These are phyloP conservation scores for Oenanthe sinensis DNA, from an alignment of 129 eudicot species.

Conservation along the genomic window DNA sequence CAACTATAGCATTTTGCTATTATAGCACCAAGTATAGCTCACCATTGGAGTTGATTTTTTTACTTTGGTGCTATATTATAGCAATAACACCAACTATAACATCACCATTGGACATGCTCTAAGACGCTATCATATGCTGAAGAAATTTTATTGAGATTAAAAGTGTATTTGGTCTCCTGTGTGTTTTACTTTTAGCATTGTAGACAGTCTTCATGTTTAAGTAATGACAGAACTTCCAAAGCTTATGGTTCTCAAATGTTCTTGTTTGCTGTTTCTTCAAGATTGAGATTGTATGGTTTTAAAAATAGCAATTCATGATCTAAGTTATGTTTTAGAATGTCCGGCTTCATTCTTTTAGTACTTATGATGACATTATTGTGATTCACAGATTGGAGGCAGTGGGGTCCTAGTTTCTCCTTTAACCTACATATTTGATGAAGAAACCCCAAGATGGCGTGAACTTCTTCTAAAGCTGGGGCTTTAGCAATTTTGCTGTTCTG, in stretches of 20 bases:
- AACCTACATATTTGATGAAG: conserved; percentile 90
- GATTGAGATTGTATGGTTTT: not conserved
- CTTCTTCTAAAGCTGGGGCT: conserved; percentile 64
- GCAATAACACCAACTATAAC: too few relatives aligned
- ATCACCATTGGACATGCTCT: too few relatives aligned
- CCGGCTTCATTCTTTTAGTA: not conserved
- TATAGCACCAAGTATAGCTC: too few relatives aligned
- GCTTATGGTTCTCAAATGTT: not conserved
- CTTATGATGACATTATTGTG: not conserved
- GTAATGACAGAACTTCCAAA: not conserved
- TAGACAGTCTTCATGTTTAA: not conserved
- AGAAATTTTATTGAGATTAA: not conserved
- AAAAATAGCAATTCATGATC: not conserved
- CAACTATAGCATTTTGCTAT: too few relatives aligned
- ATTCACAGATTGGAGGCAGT: conserved; percentile 81
- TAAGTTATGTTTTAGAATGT: not conserved
- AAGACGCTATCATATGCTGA: not conserved
- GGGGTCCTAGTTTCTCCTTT: conserved; percentile 82
- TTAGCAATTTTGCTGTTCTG: conserved; percentile 11
- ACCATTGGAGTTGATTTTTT: too few relatives aligned
- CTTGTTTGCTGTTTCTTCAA: not conserved
- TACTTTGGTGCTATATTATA: too few relatives aligned
- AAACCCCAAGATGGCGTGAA: conserved; percentile 85
- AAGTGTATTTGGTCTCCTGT: not conserved
- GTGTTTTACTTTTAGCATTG: not conserved